Percentiles rank a stretch among this genome's conserved stretches.
Evolutionary conservation across 768 basidiomycete species (phyloP).

Genomic region (Boletus patriciae): DNA sequence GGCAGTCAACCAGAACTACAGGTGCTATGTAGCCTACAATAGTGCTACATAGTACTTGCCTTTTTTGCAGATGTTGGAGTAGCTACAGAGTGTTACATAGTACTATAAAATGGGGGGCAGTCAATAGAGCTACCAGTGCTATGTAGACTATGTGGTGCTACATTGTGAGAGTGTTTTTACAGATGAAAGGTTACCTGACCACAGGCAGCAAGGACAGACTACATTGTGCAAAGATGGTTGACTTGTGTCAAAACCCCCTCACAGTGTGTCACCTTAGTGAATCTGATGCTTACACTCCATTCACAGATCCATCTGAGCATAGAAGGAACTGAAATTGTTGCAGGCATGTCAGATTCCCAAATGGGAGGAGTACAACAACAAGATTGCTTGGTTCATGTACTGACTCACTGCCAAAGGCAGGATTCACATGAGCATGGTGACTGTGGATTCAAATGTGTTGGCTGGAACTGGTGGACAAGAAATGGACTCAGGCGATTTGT

Average conservation of each 20-base stretch:
- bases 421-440: constrained; percentile 64
- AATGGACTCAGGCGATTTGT: not conserved
- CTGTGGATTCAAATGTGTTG: constrained; percentile 67
- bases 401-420: constrained; percentile 68
- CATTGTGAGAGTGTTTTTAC: too few relatives aligned
- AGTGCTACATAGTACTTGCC: too few relatives aligned
- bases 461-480: constrained; percentile 47
- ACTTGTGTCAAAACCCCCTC: constrained; percentile 94
- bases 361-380: constrained; percentile 92
- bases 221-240: constrained; percentile 82
- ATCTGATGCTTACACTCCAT: not conserved
- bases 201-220: constrained; percentile 81
- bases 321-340: constrained; percentile 97
- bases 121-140: too few relatives aligned
- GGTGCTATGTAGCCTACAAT: too few relatives aligned
- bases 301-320: constrained; percentile 16
- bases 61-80: too few relatives aligned
- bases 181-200: not conserved
- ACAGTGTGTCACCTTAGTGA: constrained; percentile 56
- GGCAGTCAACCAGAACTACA: too few relatives aligned
- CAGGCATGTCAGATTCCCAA: constrained; percentile 95
- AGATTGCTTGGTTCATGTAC: constrained; percentile 82
- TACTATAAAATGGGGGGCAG: too few relatives aligned
- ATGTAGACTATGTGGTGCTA: too few relatives aligned
- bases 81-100: too few relatives aligned